Evolutionary conservation across 495 filamentous ascomycete genomes (phyloP).

Genomic region (Copromyces sp.): DNA sequence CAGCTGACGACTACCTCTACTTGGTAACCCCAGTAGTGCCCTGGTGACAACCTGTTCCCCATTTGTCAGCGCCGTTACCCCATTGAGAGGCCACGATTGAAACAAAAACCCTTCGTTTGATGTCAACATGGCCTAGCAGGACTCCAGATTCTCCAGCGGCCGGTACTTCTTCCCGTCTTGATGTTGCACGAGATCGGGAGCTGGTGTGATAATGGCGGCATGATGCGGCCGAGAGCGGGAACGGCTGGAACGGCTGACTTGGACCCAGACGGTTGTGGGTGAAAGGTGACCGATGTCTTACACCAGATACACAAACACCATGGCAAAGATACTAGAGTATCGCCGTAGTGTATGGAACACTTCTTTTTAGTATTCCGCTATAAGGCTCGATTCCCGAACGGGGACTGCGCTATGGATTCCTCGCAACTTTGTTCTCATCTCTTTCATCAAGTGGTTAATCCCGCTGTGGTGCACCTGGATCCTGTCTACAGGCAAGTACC

Average conservation of each 20-base stretch:
- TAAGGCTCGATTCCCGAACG: background rate
- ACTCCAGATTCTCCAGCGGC: background rate
- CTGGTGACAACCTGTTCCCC: background rate
- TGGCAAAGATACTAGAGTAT: background rate
- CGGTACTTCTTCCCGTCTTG: background rate
- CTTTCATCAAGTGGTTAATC: background rate
- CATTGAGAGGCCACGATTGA: background rate
- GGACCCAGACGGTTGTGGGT: background rate
- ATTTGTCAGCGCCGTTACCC: background rate
- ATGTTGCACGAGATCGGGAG: background rate
- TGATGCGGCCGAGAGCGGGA: background rate
- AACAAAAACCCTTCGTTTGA: background rate
- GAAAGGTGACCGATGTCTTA: background rate
- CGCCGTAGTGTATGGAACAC: background rate
- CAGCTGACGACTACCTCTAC: background rate
- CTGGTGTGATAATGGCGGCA: background rate
- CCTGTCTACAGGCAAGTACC: background rate
- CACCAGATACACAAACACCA: background rate
- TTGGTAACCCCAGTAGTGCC: no score
- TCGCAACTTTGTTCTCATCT: background rate
- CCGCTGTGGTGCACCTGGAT: background rate
- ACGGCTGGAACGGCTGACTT: background rate
- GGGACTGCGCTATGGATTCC: background rate
- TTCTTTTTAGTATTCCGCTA: background rate
- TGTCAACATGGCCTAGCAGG: background rate